These are phyloP conservation scores for Vitis riparia DNA, from an alignment of 164 flowering plant genomes.

Conservation along the genomic window DNA sequence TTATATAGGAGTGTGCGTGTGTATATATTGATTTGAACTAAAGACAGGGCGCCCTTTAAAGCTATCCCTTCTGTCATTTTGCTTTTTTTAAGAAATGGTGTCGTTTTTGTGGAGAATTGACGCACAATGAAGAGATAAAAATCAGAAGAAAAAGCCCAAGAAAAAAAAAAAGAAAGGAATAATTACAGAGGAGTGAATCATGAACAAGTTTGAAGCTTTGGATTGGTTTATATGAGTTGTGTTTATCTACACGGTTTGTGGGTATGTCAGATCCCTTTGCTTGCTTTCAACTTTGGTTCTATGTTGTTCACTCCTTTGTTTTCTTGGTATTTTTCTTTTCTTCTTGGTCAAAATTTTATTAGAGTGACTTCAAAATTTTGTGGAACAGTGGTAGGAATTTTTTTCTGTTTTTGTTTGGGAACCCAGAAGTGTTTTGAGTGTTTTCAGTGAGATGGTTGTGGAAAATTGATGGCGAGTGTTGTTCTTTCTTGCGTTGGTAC, in stretches of 20 bases:
- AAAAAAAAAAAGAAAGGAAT: constrained; percentile 8
- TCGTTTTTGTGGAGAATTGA: constrained; percentile 22
- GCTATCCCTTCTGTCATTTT: constrained; percentile 35
- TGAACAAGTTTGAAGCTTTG: constrained; percentile 27
- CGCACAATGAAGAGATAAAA: constrained; percentile 5
- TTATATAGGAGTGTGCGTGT: neutral
- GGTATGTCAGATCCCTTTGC: constrained; percentile 29
- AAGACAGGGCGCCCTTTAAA: constrained; percentile 41
- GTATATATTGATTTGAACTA: constrained; percentile 44
- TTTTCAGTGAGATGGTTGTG: too few species aligned
- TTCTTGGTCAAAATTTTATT: too few species aligned
- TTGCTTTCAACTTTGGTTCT: neutral
- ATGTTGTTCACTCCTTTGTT: neutral
- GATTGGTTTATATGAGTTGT: constrained; percentile 22
- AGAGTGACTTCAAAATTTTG: too few species aligned
- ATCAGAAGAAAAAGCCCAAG: neutral
- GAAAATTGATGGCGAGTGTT: neutral
- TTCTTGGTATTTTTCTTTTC: neutral
- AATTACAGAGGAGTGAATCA: constrained; percentile 1
- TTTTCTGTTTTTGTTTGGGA: too few species aligned
- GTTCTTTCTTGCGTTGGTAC: neutral
- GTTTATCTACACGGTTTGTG: constrained; percentile 24
- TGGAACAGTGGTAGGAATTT: too few species aligned
- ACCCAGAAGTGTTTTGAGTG: too few species aligned
- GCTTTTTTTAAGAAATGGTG: constrained; percentile 24